Evolutionary conservation across 306 rosid genomes (phyloP), one percentile per base, ranked within the genome.

Genomic region (Lablab purpureus): DNA sequence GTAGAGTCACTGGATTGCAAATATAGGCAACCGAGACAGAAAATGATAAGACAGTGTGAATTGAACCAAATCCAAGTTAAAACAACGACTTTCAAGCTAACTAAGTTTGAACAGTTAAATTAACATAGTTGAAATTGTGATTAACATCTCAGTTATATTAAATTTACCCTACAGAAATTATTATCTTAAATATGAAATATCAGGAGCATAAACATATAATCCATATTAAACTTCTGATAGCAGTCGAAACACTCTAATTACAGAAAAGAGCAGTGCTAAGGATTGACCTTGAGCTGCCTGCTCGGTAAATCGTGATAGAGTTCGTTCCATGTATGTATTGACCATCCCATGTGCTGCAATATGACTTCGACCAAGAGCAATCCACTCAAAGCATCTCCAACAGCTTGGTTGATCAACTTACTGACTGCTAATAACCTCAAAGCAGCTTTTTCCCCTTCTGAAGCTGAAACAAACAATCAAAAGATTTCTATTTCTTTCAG

Each of bases 311-410:
- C 99, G 34, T 69, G 89, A 83, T 95, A 95, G 82, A 95, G 92
- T 69, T 88, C 88, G 84, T 68, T 93, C 98, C 99, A 95, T 87
- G 50, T 83, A 69, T 83, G 82, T 71, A 95, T 83, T 58, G 93
- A 91, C 98, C 97, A 95, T 70, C 91, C 88, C 91, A 76, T 81
- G 80, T 90, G 85, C 78, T 50, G 85, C 67, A 93, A 85, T 88
- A 93, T 89, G 79, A 89, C 96, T 91, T 95, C 98, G 79, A 93
- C 98, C 88, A 95, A 79, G 34, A 95, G 94, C 86, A 93, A 72
- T 81, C 92, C 99, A 67, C 98, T 90, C 83, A 95, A 79, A 71
- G 98, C 98, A 88, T 95, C 99, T 79, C 99, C 99, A 46, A 87
- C 90, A 28, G 98, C 97, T 88, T 90, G 97, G 87, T 95, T 95